Base-by-base conservation (phyloP, 1,139 yeast genomes). In the Geotrichum klebahnii region DNA sequence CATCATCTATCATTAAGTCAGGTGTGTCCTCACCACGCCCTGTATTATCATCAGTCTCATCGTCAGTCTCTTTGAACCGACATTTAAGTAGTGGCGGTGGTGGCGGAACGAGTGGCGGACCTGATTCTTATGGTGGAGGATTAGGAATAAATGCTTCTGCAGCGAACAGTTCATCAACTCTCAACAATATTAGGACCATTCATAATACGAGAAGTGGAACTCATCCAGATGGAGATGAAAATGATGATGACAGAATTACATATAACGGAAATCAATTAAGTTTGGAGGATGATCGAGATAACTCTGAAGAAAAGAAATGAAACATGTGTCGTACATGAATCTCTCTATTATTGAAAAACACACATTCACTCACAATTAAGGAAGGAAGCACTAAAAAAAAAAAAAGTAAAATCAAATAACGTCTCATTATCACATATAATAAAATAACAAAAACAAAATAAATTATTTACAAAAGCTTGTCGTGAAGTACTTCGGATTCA, bases 261-360 rank as follows among this genome's bases (percentile, higher is more conserved):
- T 76, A 75, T 56, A 76, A 76, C 56, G 80, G 80, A 2, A 76
- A 76, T 57, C 71, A 69, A 17, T 58, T 73, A 16, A 70, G 68
- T 46, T 55, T 76, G 46, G 76, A 75, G 53, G 78, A 74, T 19
- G 10, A 45, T 20, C 29, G 44, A 5, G 48, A 46, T 31, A 28
- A n/a, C n/a, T n/a, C 26, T 6, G 43, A 46, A 8, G 49, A 38
- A 17, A 45, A 45, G 20, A 20, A 46, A 19, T 28, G 36, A 29
- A 16, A 36, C 3, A 42, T 16, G 17, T 35, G 14, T n/a, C n/a
- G n/a, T n/a, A n/a, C n/a, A n/a, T n/a, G n/a, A n/a, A n/a, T n/a
- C n/a, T n/a, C n/a, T n/a, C n/a, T n/a, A n/a, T n/a, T n/a, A n/a
- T n/a, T n/a, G 12, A 12, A 17, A 35, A 35, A 8, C 34, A 31